Percentiles rank a stretch among this genome's conserved stretches.
Evolutionary conservation across 306 rosid genomes (phyloP).

Genomic region (Casuarina equisetifolia): DNA sequence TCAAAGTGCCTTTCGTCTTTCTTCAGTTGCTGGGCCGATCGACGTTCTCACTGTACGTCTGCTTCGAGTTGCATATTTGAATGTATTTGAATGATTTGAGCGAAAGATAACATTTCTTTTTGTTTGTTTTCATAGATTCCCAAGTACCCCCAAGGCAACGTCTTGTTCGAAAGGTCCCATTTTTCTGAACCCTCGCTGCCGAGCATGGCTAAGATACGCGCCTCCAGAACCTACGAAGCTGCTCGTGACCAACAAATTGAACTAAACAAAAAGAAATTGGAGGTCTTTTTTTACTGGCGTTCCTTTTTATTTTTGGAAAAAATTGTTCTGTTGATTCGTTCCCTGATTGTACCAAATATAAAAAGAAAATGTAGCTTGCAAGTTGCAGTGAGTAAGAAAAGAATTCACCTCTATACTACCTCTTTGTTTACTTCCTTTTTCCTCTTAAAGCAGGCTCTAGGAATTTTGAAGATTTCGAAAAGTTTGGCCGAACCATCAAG

Average conservation of each 20-base stretch:
- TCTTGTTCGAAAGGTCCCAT: neutral
- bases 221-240: slow-evolving; percentile 53
- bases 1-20: neutral
- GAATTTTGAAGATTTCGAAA: slow-evolving; percentile 56
- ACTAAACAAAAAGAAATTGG: slow-evolving; percentile 65
- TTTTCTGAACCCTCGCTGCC: neutral
- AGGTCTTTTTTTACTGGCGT: slow-evolving; percentile 32
- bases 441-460: slow-evolving; percentile 68
- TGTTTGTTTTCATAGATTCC: neutral
- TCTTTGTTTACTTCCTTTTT: slow-evolving; percentile 5
- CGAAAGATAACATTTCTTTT: neutral
- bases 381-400: neutral
- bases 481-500: slow-evolving; percentile 38
- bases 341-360: neutral
- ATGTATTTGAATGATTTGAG: neutral
- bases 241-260: slow-evolving; percentile 66
- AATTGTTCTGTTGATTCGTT: neutral
- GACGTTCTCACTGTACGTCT: neutral
- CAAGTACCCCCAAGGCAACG: neutral
- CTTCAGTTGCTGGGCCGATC: neutral
- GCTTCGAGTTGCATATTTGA: neutral
- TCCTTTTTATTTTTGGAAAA: neutral
- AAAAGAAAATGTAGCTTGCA: neutral
- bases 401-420: neutral
- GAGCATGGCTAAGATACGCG: slow-evolving; percentile 43